Evolutionary conservation across 257 asterid species (phyloP).

Genomic region (Eustoma russellianum): DNA sequence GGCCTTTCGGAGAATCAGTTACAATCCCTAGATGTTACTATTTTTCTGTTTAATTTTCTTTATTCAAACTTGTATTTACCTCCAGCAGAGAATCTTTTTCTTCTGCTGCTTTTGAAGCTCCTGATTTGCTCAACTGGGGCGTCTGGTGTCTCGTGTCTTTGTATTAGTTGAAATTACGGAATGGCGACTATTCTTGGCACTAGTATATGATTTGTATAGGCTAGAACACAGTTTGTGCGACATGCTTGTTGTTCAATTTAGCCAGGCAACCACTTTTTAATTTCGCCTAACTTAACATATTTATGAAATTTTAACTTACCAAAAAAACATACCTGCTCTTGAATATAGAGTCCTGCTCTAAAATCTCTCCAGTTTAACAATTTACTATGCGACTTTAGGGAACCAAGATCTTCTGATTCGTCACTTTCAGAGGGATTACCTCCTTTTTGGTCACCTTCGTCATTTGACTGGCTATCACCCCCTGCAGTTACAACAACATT

Average conservation of each 20-base stretch:
- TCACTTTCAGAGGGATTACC: constrained; percentile 39
- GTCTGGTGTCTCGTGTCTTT: too few relatives aligned
- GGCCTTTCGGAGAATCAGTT: too few relatives aligned
- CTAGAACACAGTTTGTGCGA: too few relatives aligned
- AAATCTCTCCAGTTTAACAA: constrained; percentile 62
- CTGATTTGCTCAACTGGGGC: too few relatives aligned
- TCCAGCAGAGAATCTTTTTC: too few relatives aligned
- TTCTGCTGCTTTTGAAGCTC: too few relatives aligned
- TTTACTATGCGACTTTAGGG: constrained; percentile 42
- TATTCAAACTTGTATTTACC: too few relatives aligned
- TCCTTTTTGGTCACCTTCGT: constrained; percentile 52
- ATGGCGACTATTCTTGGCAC: too few relatives aligned
- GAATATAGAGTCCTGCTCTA: constrained; percentile 35
- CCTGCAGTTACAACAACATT: constrained; percentile 19
- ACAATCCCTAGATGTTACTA: too few relatives aligned
- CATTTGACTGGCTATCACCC: constrained; percentile 31
- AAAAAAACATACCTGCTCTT: constrained; percentile 27
- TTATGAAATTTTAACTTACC: background rate
- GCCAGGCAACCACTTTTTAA: constrained; percentile 12
- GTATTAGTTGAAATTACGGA: too few relatives aligned
- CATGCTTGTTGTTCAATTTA: background rate
- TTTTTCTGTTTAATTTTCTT: too few relatives aligned
- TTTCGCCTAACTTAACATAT: background rate
- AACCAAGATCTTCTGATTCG: constrained; percentile 36
- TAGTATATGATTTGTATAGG: too few relatives aligned